phyloP scores from a whole-genome alignment of 805 yeast genomes.

The Teunomyces atbi region DNA sequence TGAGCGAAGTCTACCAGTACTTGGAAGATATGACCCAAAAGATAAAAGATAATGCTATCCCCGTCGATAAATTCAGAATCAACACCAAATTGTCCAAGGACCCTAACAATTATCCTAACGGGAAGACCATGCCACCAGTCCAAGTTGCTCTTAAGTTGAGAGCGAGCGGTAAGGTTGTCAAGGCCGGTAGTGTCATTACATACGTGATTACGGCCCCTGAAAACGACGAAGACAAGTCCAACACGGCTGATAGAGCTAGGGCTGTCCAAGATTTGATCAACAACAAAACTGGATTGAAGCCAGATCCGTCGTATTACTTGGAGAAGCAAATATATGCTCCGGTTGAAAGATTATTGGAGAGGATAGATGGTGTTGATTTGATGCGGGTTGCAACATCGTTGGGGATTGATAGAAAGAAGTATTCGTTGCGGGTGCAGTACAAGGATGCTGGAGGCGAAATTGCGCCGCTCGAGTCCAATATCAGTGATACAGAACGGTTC shows the following conservation, averaged over 20 bases:
- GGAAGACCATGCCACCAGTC: constrained; percentile 74
- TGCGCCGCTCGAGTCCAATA: constrained; percentile 76
- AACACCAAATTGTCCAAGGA: constrained; percentile 89
- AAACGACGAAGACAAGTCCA: constrained; percentile 30
- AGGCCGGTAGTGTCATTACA: constrained; percentile 87
- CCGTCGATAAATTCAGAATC: constrained; percentile 70
- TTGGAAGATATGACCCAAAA: constrained; percentile 58
- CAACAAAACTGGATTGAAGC: constrained; percentile 49
- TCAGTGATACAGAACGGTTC: constrained; percentile 81
- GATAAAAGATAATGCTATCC: constrained; percentile 58
- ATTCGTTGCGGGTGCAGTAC: constrained; percentile 43
- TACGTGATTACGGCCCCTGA: constrained; percentile 62
- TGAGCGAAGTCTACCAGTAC: constrained; percentile 68
- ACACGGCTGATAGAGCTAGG: constrained; percentile 79
- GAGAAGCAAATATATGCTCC: constrained; percentile 91
- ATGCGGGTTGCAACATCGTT: constrained; percentile 72
- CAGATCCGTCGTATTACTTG: constrained; percentile 77
- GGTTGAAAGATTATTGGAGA: constrained; percentile 79
- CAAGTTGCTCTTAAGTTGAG: constrained; percentile 84
- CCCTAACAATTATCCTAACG: constrained; percentile 79
- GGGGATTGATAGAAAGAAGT: constrained; percentile 73
- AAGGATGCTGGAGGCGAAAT: constrained; percentile 42
- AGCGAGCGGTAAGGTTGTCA: constrained; percentile 79
- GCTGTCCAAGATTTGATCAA: constrained; percentile 71
- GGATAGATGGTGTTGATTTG: constrained; percentile 83